phyloP scores from a whole-genome alignment of 257 asterid species.

The Handroanthus guayacan region DNA sequence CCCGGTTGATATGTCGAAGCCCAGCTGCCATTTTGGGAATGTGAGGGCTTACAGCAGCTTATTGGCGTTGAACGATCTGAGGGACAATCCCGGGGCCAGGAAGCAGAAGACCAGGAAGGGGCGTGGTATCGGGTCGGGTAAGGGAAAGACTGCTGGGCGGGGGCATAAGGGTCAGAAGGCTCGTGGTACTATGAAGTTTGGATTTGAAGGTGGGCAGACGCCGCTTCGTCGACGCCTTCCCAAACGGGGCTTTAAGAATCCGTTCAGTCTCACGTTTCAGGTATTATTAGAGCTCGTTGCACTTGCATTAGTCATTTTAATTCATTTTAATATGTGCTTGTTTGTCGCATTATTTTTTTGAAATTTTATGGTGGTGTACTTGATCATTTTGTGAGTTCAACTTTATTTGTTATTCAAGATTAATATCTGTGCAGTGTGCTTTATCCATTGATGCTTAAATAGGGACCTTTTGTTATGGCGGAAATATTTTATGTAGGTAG shows the following conservation, averaged over 20 bases:
- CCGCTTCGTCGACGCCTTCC: constrained; percentile 94
- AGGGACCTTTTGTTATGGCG: not conserved
- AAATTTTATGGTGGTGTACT: not conserved
- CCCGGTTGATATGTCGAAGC: constrained; percentile 18
- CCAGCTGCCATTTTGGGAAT: constrained; percentile 31
- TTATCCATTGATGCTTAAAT: not conserved
- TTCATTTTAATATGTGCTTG: not conserved
- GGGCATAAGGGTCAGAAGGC: constrained; percentile 98
- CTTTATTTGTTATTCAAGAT: not conserved
- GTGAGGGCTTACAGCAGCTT: constrained; percentile 63
- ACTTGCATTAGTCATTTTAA: not conserved
- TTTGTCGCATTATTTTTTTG: not conserved
- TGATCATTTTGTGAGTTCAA: not conserved
- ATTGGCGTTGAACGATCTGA: constrained; percentile 80
- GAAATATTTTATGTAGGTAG: not conserved
- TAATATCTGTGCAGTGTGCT: not conserved
- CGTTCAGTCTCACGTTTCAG: constrained; percentile 89
- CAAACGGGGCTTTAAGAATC: constrained; percentile 90
- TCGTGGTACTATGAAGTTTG: constrained; percentile 84
- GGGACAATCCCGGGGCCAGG: constrained; percentile 82
- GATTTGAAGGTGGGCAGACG: constrained; percentile 98
- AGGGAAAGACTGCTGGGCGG: constrained; percentile 96
- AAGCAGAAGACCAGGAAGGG: constrained; percentile 93
- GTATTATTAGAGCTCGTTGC: constrained; percentile 40
- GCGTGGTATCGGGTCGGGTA: constrained; percentile 96